Conservation (phyloP, 2,329 filamentous ascomycete genomes). For the Talaromyces piceae region DNA sequence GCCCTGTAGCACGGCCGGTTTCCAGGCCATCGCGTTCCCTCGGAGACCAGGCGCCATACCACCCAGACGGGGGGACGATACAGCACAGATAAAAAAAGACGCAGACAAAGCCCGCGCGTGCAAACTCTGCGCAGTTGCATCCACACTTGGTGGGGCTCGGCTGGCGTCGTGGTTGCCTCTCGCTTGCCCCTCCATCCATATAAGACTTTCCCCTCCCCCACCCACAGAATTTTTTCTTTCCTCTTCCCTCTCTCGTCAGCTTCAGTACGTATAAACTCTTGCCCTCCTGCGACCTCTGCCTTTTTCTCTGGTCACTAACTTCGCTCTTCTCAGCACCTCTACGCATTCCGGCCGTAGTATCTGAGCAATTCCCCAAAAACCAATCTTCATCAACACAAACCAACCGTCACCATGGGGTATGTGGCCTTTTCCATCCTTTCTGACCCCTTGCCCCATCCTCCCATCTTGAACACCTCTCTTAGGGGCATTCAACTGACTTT, state of each 20-base stretch:
- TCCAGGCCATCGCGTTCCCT: too few species aligned
- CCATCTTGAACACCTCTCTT: neutral
- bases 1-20: too few species aligned
- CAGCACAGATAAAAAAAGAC: constrained; percentile 19
- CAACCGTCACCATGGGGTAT: constrained; percentile 56
- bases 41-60: too few species aligned
- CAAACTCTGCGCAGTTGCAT: neutral
- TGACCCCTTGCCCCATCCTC: neutral
- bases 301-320: constrained; percentile 17
- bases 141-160: constrained; percentile 11
- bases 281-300: constrained; percentile 18
- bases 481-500: constrained; percentile 8
- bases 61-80: constrained; percentile 16
- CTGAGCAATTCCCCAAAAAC: constrained; percentile 42
- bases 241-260: constrained; percentile 33
- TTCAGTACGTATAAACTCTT: constrained; percentile 39
- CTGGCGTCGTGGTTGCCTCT: constrained; percentile 31
- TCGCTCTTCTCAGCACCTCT: constrained; percentile 39
- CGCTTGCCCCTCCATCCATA: constrained; percentile 43
- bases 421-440: constrained; percentile 18
- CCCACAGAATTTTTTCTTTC: constrained; percentile 31
- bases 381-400: constrained; percentile 38
- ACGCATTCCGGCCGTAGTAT: constrained; percentile 44
- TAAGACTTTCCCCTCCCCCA: constrained; percentile 39
- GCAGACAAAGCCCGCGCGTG: constrained; percentile 14